Base-by-base conservation (phyloP, 768 basidiomycete genomes). In the Lactifluus volemus region DNA sequence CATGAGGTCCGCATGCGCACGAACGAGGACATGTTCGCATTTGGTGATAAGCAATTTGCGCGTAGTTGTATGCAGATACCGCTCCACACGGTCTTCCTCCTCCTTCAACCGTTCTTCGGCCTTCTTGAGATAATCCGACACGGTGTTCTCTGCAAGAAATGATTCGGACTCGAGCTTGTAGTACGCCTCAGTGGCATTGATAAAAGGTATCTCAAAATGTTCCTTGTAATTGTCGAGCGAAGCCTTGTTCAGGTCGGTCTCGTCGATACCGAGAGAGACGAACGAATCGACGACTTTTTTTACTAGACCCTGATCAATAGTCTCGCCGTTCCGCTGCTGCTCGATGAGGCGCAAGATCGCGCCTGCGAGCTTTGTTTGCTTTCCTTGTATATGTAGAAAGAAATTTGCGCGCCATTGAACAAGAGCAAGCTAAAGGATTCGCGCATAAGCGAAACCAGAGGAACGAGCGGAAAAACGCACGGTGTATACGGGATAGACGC, bases 241-340 rank as follows among this genome's bases (percentile, higher is more conserved):
- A 30, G 88, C 86, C 68, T 92, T 92, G 79, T 93, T 91, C 70
- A 89, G 85, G 75, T 98, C 92, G 49, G 81, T 79, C 68, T 96
- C 92, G 70, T 99, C 95, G 47, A 98, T 76, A 39, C 97, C 96
- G 21, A 98, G 85, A 3, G 93, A 95, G 29, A 98, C 88, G 68
- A 98, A 91, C 12, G 91, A 95, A 67, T 96, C 93, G 58, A 98
- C 85, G 66, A 97, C 92, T 72, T 90, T 91, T 78, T 94, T 98
- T 63, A 98, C 83, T 38, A 98, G 80, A 38, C 88, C 85, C 65
- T 93, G 91, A 71, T 98, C 94, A 70, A 98, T 93, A 21, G 83
- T 84, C 68, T 97, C 92, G 41, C 97, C 97, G 69, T 98, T 92
- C 66, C 97, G 79, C 73, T 98, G 95, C 44, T 82, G 82, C 75